Evolutionary conservation across 352 stramenopile species (phyloP).

Genomic region (Phytophthora vignae): DNA sequence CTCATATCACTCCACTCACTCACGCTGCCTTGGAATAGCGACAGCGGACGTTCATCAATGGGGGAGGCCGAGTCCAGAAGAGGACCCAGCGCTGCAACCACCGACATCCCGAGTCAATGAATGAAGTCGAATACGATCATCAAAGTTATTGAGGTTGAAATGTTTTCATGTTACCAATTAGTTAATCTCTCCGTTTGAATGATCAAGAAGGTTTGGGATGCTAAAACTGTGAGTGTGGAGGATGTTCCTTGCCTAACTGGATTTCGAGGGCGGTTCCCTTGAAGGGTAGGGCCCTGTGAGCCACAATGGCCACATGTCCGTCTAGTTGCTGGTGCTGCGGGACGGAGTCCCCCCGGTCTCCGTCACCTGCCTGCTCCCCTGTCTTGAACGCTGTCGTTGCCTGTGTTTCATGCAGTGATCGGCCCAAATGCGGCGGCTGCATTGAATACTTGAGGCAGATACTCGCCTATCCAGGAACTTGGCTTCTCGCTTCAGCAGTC

Average conservation of each 20-base stretch:
- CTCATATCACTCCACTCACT: slow-evolving; percentile 51
- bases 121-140: slow-evolving; percentile 24
- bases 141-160: slow-evolving; percentile 9
- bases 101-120: slow-evolving; percentile 21
- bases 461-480: background rate
- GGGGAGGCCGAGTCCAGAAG: slow-evolving; percentile 26
- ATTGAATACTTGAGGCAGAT: background rate
- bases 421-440: background rate
- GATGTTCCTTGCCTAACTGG: background rate
- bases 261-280: background rate
- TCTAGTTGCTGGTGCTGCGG: background rate
- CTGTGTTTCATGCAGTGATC: background rate
- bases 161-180: background rate
- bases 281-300: background rate
- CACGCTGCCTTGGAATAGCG: slow-evolving; percentile 52
- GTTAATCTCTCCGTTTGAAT: background rate
- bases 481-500: background rate
- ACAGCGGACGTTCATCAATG: slow-evolving; percentile 54
- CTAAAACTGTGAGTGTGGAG: background rate
- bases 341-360: slow-evolving; percentile 14
- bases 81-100: slow-evolving; percentile 12
- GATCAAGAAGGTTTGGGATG: no score
- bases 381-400: background rate
- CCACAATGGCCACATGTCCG: background rate
- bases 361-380: background rate